Conservation (phyloP, 164 flowering plant species). For the Sextonia rubra region DNA sequence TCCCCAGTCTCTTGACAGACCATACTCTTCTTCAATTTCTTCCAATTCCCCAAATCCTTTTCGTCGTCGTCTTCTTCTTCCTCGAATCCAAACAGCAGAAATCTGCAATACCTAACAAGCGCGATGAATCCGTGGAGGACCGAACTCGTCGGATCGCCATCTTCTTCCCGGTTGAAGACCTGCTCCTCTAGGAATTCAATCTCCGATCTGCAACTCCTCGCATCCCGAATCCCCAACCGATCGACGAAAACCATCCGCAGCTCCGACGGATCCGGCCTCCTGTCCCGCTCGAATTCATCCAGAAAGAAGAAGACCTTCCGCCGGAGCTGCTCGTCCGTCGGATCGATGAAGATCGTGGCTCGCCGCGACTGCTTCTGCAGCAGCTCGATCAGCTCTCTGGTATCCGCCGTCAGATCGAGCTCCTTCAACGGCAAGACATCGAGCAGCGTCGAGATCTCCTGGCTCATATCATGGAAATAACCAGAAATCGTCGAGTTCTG, state of each 20-base stretch:
- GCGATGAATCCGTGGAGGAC: slow-evolving; percentile 82
- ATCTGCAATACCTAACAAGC: slow-evolving; percentile 61
- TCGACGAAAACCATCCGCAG: slow-evolving; percentile 48
- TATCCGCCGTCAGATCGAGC: slow-evolving; percentile 46
- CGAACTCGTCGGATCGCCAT: slow-evolving; percentile 57
- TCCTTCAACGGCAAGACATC: slow-evolving; percentile 77
- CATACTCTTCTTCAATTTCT: slow-evolving; percentile 43
- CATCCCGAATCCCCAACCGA: slow-evolving; percentile 47
- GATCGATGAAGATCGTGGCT: slow-evolving; percentile 51
- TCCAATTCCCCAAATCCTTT: slow-evolving; percentile 20
- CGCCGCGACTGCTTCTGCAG: slow-evolving; percentile 54
- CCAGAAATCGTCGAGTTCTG: slow-evolving; percentile 71
- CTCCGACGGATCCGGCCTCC: slow-evolving; percentile 36
- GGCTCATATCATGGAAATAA: slow-evolving; percentile 72
- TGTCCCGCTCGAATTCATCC: slow-evolving; percentile 54
- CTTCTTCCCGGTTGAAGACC: slow-evolving; percentile 64
- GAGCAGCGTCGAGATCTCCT: slow-evolving; percentile 72
- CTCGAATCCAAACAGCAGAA: slow-evolving; percentile 73
- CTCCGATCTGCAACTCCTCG: slow-evolving; percentile 51
- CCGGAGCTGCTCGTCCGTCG: slow-evolving; percentile 55
- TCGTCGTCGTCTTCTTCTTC: slow-evolving; percentile 47
- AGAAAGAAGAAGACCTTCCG: slow-evolving; percentile 43
- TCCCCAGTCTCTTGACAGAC: slow-evolving; percentile 58
- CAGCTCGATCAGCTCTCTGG: slow-evolving; percentile 60
- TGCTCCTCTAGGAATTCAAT: slow-evolving; percentile 92